Evolutionary conservation across 192 early-diverging fungal species (phyloP).

Genomic region (Gigaspora rosea): DNA sequence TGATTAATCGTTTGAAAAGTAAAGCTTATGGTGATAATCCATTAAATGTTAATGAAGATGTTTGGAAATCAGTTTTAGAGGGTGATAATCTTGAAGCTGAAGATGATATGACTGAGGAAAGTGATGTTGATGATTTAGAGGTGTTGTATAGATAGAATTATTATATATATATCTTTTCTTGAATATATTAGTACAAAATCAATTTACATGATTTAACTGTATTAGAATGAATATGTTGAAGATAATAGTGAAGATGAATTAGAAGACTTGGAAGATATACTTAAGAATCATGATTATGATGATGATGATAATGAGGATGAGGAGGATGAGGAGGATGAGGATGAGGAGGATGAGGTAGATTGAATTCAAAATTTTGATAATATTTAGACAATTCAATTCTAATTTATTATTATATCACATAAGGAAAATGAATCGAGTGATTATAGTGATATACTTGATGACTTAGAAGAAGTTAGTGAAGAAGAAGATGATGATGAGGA

Average conservation of each 20-base stretch:
- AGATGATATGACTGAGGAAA: conserved; percentile 74
- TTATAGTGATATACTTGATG: conserved; percentile 34
- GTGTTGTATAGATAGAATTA: not conserved
- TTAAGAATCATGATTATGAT: conserved; percentile 42
- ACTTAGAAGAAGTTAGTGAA: conserved; percentile 39
- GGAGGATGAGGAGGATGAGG: conserved; percentile 33
- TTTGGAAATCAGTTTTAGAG: conserved; percentile 88
- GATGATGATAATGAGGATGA: conserved; percentile 24
- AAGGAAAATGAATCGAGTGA: not conserved
- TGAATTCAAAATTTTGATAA: not conserved
- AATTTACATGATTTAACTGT: no score
- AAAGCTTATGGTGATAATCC: conserved; percentile 96
- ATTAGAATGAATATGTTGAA: conserved; percentile 60
- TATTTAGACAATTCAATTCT: not conserved
- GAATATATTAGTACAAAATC: no score
- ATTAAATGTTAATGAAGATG: conserved; percentile 89
- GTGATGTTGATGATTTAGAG: conserved; percentile 60
- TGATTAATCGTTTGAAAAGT: conserved; percentile 86
- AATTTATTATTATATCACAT: not conserved
- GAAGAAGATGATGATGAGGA: conserved; percentile 43
- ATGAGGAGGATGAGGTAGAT: not conserved
- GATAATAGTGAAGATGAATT: conserved; percentile 63
- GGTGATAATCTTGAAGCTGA: conserved; percentile 70
- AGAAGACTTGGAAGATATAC: conserved; percentile 64
- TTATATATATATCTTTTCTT: no score